phyloP scores from a whole-genome alignment of 345 rosid genomes.

The Clausena lansium region DNA sequence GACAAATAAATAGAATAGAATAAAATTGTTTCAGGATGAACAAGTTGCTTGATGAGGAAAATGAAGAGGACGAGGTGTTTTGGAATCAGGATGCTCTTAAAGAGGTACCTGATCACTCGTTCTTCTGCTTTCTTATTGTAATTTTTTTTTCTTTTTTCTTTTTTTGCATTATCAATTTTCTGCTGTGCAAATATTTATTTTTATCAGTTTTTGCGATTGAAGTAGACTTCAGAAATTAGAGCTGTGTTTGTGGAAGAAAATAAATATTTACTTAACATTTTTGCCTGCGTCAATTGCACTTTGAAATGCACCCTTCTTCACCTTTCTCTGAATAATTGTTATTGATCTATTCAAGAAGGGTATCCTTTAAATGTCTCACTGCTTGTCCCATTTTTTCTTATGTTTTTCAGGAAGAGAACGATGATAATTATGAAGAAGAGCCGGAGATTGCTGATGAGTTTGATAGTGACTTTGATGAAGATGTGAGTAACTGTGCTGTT shows the following conservation, averaged over 20 bases:
- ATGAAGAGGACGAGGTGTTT: constrained; percentile 81
- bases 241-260: background rate
- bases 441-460: constrained; percentile 82
- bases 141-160: background rate
- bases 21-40: constrained; percentile 55
- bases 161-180: background rate
- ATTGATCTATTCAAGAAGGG: background rate
- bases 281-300: background rate
- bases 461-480: constrained; percentile 92
- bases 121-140: background rate
- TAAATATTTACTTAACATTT: too few relatives aligned
- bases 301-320: background rate
- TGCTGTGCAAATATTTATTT: background rate
- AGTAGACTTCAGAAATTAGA: background rate
- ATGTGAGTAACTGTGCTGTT: constrained; percentile 47
- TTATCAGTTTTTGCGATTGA: background rate
- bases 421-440: constrained; percentile 78
- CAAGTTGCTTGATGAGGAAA: constrained; percentile 81
- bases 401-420: constrained; percentile 67
- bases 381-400: background rate
- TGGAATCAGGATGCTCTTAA: constrained; percentile 97
- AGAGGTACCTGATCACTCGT: constrained; percentile 41
- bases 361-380: background rate
- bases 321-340: background rate
- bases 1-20: background rate